Evolutionary conservation across 306 rosid genomes (phyloP).

Genomic region (Hippophae gyantsensis): DNA sequence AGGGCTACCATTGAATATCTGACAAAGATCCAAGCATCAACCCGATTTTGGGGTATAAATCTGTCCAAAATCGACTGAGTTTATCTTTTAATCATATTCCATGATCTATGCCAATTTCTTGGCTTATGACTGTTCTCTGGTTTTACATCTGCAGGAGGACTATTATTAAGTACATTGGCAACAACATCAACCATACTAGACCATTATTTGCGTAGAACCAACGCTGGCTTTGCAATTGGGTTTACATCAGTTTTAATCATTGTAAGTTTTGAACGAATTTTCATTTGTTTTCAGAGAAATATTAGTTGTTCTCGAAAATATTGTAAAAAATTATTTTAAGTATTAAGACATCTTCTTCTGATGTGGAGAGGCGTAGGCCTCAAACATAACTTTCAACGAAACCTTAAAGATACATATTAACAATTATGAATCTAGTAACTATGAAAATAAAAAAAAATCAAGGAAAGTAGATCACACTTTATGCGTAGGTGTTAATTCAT

Average conservation of each 20-base stretch:
- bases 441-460: too few relatives aligned
- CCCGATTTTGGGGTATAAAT: slow-evolving; percentile 90
- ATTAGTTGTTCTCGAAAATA: too few relatives aligned
- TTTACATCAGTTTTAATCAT: slow-evolving; percentile 88
- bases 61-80: too few relatives aligned
- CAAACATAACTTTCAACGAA: too few relatives aligned
- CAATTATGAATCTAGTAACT: too few relatives aligned
- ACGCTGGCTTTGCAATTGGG: slow-evolving; percentile 92
- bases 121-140: slow-evolving; percentile 11
- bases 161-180: slow-evolving; percentile 76
- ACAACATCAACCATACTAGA: slow-evolving; percentile 84
- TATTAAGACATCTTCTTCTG: too few relatives aligned
- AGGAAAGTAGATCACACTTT: too few relatives aligned
- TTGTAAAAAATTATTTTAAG: too few relatives aligned
- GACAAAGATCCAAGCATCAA: slow-evolving; percentile 90
- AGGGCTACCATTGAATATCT: slow-evolving; percentile 94
- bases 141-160: slow-evolving; percentile 59
- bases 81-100: slow-evolving; percentile 13
- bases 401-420: too few relatives aligned
- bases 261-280: slow-evolving; percentile 40
- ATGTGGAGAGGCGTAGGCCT: too few relatives aligned
- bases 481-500: too few relatives aligned
- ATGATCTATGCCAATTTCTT: slow-evolving; percentile 1
- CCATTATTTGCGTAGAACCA: slow-evolving; percentile 70
- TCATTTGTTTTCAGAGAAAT: too few relatives aligned